These are phyloP conservation scores for Aspergillus floridensis DNA, from an alignment of 2,329 filamentous ascomycete species.

Conservation along the genomic window DNA sequence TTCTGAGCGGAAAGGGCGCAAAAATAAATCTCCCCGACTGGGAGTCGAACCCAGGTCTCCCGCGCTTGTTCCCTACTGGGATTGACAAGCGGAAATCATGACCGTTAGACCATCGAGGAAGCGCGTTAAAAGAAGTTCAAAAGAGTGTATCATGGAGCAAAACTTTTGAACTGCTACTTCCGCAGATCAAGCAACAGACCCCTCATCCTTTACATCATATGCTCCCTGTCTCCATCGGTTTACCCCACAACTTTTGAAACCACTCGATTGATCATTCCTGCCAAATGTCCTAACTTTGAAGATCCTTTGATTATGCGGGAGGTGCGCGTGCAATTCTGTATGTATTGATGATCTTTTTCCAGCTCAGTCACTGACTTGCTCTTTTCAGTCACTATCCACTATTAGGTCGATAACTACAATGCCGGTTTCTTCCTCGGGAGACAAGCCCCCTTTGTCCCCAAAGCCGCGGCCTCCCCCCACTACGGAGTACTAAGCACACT, in stretches of 20 bases:
- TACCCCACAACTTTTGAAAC: too few relatives aligned
- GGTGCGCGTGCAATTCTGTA: background rate
- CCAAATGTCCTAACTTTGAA: background rate
- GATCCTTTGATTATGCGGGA: background rate
- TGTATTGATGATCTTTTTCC: background rate
- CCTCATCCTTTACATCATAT: background rate
- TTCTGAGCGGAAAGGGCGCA: background rate
- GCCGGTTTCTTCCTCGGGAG: background rate
- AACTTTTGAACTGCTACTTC: background rate
- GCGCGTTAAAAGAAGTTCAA: background rate
- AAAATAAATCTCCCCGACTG: conserved; percentile 6
- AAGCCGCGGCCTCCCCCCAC: background rate
- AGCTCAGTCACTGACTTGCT: background rate
- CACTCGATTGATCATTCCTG: background rate
- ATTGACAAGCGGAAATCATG: conserved; percentile 10
- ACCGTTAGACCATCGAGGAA: conserved; percentile 9
- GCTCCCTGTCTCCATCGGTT: too few relatives aligned
- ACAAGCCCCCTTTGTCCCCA: background rate
- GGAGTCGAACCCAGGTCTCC: conserved; percentile 10
- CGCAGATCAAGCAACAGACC: background rate
- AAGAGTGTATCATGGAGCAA: too few relatives aligned
- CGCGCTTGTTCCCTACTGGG: conserved; percentile 6
- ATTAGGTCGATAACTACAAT: background rate
- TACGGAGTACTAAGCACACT: background rate
- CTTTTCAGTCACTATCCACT: background rate